Conservation (phyloP, 2,329 filamentous ascomycete species). For the Ascochyta koolunga region DNA sequence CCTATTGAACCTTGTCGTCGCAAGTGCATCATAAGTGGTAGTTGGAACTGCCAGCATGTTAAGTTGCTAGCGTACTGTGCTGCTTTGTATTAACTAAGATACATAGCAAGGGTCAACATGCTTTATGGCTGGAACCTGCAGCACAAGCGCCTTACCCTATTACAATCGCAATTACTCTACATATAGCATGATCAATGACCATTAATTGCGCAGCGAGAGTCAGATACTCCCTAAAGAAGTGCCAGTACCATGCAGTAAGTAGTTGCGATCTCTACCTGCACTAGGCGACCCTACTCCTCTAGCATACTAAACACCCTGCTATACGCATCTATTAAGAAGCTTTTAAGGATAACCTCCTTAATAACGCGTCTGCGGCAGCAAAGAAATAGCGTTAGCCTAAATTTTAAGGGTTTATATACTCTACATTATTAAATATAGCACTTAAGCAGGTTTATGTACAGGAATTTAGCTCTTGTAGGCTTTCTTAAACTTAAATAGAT, state of each 20-base stretch:
- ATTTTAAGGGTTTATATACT: neutral
- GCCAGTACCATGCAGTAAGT: neutral
- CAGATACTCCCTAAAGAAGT: neutral
- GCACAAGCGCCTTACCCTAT: neutral
- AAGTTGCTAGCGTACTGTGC: neutral
- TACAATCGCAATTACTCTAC: neutral
- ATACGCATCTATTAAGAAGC: neutral
- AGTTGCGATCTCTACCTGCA: neutral
- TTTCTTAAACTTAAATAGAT: slow-evolving; percentile 5
- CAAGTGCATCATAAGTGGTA: neutral
- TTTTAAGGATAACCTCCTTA: neutral
- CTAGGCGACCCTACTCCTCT: neutral
- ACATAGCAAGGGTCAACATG: neutral
- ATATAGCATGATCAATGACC: neutral
- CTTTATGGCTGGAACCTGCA: neutral
- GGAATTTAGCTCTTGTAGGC: slow-evolving; percentile 1
- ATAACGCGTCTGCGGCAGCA: slow-evolving; percentile 3
- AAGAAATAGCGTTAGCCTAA: neutral
- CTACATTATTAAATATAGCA: slow-evolving; percentile 1
- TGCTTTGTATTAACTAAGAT: neutral
- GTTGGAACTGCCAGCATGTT: neutral
- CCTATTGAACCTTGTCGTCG: neutral
- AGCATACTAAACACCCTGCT: neutral
- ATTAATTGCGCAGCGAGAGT: neutral
- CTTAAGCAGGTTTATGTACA: slow-evolving; percentile 10